Base-by-base conservation (phyloP, 345 rosid species). In the Fremontodendron californicum region DNA sequence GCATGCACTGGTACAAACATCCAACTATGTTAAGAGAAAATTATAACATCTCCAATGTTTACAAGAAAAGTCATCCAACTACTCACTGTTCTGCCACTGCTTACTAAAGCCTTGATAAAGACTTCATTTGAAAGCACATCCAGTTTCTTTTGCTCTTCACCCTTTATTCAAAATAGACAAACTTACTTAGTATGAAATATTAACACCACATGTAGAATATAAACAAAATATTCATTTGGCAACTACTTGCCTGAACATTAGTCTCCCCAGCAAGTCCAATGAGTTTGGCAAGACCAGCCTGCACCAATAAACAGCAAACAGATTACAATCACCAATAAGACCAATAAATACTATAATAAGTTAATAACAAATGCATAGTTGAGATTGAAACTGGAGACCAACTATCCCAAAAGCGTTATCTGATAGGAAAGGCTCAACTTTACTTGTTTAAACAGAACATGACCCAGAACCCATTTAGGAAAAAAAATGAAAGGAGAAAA, bases 201-300 rank as follows among this genome's bases (percentile, higher is more conserved):
- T 42, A 57, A 37, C 4, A 13, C 25, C n/a, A 43, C n/a, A n/a
- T n/a, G n/a, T 16, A 51, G 29, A 68, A 64, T 3, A 37, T 10
- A 40, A 77, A 37, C 31, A 27, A 23, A 29, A 2, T 42, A 12
- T 43, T 43, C 31, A 73, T 76, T 27, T 45, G 27, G 21, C 15
- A 48, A 54, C 23, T 73, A 88, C 88, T 77, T 80, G 77, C 98
- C 94, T 96, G 99, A 70, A 96, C 86, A 73, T 93, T 96, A 73
- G 99, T 96, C 81, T 92, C 99, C 78, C 98, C 98, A 63, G 99
- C 97, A 71, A 96, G 98, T 77, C 99, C 99, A 78, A 91, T 83
- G 40, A 96, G 87, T 71, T 96, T 96, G 49, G 99, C 98, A 25
- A 96, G 93, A 78, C 99, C 99, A 5, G 99, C 99, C 99, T 96